Conservation (phyloP, 2,329 filamentous ascomycete genomes). For the Ophiocordyceps sinensis region DNA sequence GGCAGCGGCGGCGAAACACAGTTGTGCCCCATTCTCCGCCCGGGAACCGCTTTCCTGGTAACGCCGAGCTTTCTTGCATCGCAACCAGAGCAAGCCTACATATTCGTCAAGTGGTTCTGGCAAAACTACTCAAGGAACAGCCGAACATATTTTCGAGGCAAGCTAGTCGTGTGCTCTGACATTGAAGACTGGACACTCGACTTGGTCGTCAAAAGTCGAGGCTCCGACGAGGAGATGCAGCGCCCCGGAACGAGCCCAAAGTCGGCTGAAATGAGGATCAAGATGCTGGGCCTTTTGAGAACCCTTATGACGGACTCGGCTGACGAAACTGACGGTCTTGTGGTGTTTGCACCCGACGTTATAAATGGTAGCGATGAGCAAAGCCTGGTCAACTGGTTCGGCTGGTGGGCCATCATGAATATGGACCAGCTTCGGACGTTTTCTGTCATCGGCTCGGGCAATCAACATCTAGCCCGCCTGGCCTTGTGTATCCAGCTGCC, state of each 20-base stretch:
- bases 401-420: constrained; percentile 37
- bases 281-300: constrained; percentile 9
- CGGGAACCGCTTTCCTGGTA: constrained; percentile 20
- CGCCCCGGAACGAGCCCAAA: neutral
- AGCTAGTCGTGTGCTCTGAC: constrained; percentile 15
- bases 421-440: constrained; percentile 40
- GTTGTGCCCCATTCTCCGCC: constrained; percentile 15
- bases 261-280: constrained; percentile 8
- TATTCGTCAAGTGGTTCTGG: constrained; percentile 21
- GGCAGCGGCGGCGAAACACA: constrained; percentile 8
- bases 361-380: constrained; percentile 47
- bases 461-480: constrained; percentile 7
- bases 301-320: constrained; percentile 5
- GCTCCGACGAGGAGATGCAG: neutral
- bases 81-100: constrained; percentile 18
- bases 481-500: constrained; percentile 10
- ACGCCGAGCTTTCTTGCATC: constrained; percentile 27
- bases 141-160: constrained; percentile 5
- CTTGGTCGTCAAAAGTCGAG: constrained; percentile 6
- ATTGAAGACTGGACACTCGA: constrained; percentile 16
- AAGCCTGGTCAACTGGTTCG: constrained; percentile 49
- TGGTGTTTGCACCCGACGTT: constrained; percentile 29
- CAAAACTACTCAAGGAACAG: constrained; percentile 7
- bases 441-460: constrained; percentile 35
- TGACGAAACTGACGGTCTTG: constrained; percentile 10